A percentile compares a stretch with the other conserved stretches of the same genome.
Conservation (phyloP, 1,284 basidiomycete species). For the Afroboletus lepidellus region DNA sequence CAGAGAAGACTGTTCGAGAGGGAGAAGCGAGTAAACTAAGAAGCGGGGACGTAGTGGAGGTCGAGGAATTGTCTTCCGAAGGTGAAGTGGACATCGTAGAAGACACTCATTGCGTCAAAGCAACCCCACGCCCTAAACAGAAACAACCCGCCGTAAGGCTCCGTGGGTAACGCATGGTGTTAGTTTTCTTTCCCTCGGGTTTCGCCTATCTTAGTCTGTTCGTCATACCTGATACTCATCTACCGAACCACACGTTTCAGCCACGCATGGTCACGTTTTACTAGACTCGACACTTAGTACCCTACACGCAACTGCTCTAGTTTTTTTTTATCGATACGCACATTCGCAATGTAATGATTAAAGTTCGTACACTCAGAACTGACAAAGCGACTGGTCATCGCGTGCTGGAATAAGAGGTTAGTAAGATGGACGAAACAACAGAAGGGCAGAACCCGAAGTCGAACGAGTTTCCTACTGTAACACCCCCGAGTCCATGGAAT, state of each 20-base stretch:
- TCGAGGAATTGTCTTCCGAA: constrained; percentile 43
- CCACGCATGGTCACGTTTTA: not conserved
- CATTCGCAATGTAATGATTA: constrained; percentile 14
- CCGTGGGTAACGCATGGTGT: constrained; percentile 25
- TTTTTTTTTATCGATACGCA: constrained; percentile 10
- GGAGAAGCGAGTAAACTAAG: constrained; percentile 24
- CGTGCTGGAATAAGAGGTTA: not conserved
- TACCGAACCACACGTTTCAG: not conserved
- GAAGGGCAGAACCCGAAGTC: constrained; percentile 3
- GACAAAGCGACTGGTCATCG: not conserved
- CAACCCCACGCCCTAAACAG: constrained; percentile 6
- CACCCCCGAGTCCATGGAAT: too few species aligned
- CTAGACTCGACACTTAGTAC: constrained; percentile 19
- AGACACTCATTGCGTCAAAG: constrained; percentile 17
- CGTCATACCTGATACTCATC: not conserved
- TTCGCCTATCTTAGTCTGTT: constrained; percentile 2
- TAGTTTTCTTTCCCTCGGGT: not conserved
- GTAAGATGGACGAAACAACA: not conserved
- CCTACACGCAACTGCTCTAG: constrained; percentile 17
- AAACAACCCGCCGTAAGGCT: constrained; percentile 22
- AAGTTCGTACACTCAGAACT: not conserved
- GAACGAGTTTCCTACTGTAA: not conserved
- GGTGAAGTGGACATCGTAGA: constrained; percentile 47
- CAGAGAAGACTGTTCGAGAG: constrained; percentile 35
- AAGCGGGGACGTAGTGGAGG: constrained; percentile 18